Base-by-base conservation (phyloP, 2,329 filamentous ascomycete genomes). In the Colletotrichum eremochloae region DNA sequence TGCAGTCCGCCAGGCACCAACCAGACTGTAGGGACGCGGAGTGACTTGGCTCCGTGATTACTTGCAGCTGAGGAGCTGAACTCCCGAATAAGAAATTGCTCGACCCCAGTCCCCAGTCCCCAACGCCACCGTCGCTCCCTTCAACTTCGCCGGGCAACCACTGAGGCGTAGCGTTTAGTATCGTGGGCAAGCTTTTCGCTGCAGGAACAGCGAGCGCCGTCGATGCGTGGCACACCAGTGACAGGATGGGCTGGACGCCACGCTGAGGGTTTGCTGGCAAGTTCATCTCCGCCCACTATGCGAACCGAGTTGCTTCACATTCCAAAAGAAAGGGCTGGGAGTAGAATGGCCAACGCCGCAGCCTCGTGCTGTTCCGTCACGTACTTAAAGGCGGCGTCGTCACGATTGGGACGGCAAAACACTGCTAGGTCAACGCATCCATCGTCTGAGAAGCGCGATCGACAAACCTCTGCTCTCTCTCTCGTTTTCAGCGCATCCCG, bases 31-130 rank as follows among this genome's bases (percentile, higher is more conserved):
- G 46, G 29, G 36, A 40, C 36, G 46, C 61, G 67, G 67, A 46
- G 46, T 46, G 38, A 70, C 38, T 55, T 31, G 48, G 44, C 46
- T 65, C 61, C 61, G 62, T 60, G 67, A 58, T 69, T 66, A 66
- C 67, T 53, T 52, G 61, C 53, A 46, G 53, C 40, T 9, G 15
- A 40, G 44, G 46, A 55, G 52, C 24, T 69, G 40, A 69, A 31
- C 9, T 14, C n/a, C 53, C 33, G 15, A 66, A 61, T 38, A 69
- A 69, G 67, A 36, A 69, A 66, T 24, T 29, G 18, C 24, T 60
- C n/a, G 29, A 66, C 55, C 55, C 61, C n/a, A 5, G 67, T 55
- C 36, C 67, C 67, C 24, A 2, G 67, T 33, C 38, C 18, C 6
- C 20, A 46, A 66, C 61, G 67, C 67, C 61, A 69, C 55, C 33